A percentile compares a stretch with the other conserved stretches of the same genome.
Evolutionary conservation across 352 stramenopile genomes (phyloP).

Genomic region (Globisporangium nunn): DNA sequence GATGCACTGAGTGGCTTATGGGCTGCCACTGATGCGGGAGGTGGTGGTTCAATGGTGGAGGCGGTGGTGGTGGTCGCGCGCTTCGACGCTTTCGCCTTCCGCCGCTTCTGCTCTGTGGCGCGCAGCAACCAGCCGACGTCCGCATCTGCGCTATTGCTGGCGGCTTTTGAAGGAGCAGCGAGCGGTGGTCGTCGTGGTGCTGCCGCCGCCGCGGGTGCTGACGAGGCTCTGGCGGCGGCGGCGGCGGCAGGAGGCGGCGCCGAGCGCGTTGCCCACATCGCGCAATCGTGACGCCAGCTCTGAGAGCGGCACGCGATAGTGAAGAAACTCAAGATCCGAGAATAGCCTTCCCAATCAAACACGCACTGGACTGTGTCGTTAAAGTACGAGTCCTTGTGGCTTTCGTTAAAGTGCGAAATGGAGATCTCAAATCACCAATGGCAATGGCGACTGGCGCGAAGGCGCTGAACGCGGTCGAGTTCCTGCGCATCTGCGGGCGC

Average conservation of each 20-base stretch:
- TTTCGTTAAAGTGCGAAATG: not conserved
- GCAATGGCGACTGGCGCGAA: conserved; percentile 45
- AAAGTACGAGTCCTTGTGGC: not conserved
- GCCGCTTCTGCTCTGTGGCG: conserved; percentile 28
- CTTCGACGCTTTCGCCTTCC: conserved; percentile 6
- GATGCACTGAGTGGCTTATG: not conserved
- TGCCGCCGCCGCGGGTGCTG: not conserved
- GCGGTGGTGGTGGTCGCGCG: not conserved
- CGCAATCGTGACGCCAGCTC: not conserved
- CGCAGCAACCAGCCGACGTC: conserved; percentile 34
- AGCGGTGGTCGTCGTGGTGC: not conserved
- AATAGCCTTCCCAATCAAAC: not conserved
- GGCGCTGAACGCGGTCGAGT: conserved; percentile 67
- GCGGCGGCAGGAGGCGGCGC: not conserved
- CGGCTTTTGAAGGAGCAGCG: not conserved
- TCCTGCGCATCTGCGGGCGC: conserved; percentile 67
- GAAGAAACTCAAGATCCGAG: not conserved
- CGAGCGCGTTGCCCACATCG: conserved; percentile 33
- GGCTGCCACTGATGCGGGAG: not conserved
- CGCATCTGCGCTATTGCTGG: conserved; percentile 1
- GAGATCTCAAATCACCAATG: conserved; percentile 6
- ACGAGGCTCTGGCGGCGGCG: conserved; percentile 1
- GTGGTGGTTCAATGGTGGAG: not conserved
- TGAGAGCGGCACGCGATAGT: not conserved
- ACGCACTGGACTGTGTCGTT: not conserved